Base-by-base conservation (phyloP, 1,139 yeast genomes). In the Magnusiomyces tetraspermus region DNA sequence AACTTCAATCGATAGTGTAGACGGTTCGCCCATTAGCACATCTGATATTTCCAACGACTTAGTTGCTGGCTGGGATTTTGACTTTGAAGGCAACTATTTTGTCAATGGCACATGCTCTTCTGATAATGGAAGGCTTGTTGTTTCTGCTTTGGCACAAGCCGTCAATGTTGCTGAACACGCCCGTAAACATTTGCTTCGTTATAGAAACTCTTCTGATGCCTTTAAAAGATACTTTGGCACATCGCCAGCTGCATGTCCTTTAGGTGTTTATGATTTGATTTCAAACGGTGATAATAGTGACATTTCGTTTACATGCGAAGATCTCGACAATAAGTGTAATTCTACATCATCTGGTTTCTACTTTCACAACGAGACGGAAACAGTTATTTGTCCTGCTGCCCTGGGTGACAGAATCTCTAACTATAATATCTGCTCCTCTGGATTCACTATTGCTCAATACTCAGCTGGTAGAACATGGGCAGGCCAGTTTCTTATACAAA, bases 301-400 rank as follows among this genome's bases (percentile, higher is more conserved):
- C 15, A 56, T 63, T 24, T 46, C 69, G 24, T 65, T 69, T 58
- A 62, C 73, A 44, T 71, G 75, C 63, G 74, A 71, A 51, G 66
- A 70, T 53, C 58, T 61, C 22, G 74, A 71, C 54, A 68, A 66
- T 0, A 66, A 67, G 51, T 71, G 75, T 59, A 57, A 57, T 8
- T 62, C 63, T 38, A 19, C 41, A 6, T 3, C 30, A 10, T 8
- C 48, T 13, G 69, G 70, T 19, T 70, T 70, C 67, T 72, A 73
- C 10, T 73, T 74, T 36, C 71, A 71, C 51, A 68, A 68, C 52
- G 70, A 60, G 21, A 59, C 68, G 2, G 65, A 68, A 49, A 70
- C 69, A 13, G 70, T 67, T 31, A 61, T 68, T 50, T 68, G 60
- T 21, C 65, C 63, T 45, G 54, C 57, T 10, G 61, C 67, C 36